Base-by-base conservation (phyloP, 176 grass and related monocot genomes). In the Cymbopogon citratus region DNA sequence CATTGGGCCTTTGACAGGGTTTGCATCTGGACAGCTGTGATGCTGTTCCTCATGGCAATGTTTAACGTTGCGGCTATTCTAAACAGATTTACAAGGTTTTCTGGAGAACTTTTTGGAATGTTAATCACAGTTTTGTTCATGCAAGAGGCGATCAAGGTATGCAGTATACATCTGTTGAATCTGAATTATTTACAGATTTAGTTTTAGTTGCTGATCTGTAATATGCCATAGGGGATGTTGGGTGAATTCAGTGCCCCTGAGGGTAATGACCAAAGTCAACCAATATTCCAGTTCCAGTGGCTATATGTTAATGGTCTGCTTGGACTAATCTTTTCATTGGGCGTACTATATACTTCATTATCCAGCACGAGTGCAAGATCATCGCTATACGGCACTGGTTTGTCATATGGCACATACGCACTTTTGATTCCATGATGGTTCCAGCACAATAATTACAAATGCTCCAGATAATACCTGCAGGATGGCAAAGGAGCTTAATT, bases 31-130 rank as follows among this genome's bases (percentile, higher is more conserved):
- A 97, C 94, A 65, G 85, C 91, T 1, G 36, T 81, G 34, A 83
- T 97, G 71, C 54, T 97, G 19, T 90, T 97, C 85, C 79, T 92
- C 57, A 87, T 94, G 63, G 83, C 94, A 51, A 88, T 87, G 66
- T 92, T 87, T 36, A 97, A 97, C 81, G 87, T 83, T 69, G 85
- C 91, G 38, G 85, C 43, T 63, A 35, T 93, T 66, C 86, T 97
- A 57, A 97, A 84, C 73, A 94, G 69, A 92, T 97, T 97, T 85
- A 97, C 94, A 85, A 97, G 94, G 80, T 80, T 97, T 76, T 73
- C 94, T 12, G 91, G 91, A 84, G 91, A 97, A 86, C 77, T 94
- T 71, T 97, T 97, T 56, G 94, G 94, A 78, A 92, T 97, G 91
- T 73, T 94, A 75, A 97, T 97, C 65, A 88, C 91, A 48, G 71